Conservation (phyloP, 2,329 filamentous ascomycete genomes). For the Trichothecium sympodiale region DNA sequence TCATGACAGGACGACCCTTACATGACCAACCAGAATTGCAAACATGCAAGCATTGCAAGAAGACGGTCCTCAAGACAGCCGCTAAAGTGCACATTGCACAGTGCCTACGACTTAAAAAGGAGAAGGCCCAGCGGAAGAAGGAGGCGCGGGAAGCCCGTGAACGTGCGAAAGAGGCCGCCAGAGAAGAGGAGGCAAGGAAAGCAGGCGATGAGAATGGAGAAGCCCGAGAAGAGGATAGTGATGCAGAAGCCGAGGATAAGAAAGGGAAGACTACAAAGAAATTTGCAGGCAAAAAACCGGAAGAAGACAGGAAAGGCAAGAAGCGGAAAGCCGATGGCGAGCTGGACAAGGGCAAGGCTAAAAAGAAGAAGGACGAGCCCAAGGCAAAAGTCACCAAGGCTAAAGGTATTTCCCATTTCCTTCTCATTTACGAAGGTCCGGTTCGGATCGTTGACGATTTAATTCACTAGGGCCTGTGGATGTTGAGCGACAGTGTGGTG, state of each 20-base stretch:
- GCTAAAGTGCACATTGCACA: constrained; percentile 72
- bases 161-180: constrained; percentile 50
- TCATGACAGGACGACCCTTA: constrained; percentile 70
- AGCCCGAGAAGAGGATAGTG: constrained; percentile 38
- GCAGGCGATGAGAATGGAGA: constrained; percentile 35
- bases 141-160: constrained; percentile 62
- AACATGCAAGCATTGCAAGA: constrained; percentile 90
- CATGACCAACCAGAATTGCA: constrained; percentile 71
- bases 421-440: background rate
- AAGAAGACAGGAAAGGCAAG: constrained; percentile 58
- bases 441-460: constrained; percentile 4
- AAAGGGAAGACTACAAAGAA: constrained; percentile 29
- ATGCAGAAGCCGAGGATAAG: constrained; percentile 33
- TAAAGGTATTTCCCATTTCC: constrained; percentile 44
- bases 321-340: constrained; percentile 68
- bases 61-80: constrained; percentile 65
- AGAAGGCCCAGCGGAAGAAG: constrained; percentile 68
- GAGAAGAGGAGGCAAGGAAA: constrained; percentile 43
- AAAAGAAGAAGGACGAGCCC: constrained; percentile 91
- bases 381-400: constrained; percentile 76
- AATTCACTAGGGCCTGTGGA: constrained; percentile 61
- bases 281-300: constrained; percentile 45
- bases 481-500: constrained; percentile 88
- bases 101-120: constrained; percentile 76
- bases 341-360: constrained; percentile 73